phyloP scores from a whole-genome alignment of 2,329 filamentous ascomycete species.

The Phaeosphaeriaceae sp. region DNA sequence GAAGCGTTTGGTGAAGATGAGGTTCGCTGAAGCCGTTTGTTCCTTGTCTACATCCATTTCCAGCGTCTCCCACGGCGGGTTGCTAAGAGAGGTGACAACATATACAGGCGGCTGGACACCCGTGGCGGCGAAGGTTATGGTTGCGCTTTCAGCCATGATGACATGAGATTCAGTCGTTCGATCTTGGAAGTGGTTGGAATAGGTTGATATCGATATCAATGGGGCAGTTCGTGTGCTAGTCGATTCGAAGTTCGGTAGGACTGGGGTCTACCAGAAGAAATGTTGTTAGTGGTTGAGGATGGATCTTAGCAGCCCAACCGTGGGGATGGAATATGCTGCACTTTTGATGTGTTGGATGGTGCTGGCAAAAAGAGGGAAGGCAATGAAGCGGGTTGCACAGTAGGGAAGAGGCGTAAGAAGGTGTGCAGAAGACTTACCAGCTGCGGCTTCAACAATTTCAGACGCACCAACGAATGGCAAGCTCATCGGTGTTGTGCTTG shows the following conservation, averaged over 20 bases:
- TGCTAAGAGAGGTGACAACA: constrained; percentile 72
- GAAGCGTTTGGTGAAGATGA: constrained; percentile 66
- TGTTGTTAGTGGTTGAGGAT: constrained; percentile 38
- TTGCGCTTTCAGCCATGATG: constrained; percentile 49
- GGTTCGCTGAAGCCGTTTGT: constrained; percentile 59
- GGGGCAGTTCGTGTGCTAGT: too few relatives aligned
- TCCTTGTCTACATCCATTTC: constrained; percentile 66
- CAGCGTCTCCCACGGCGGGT: constrained; percentile 69
- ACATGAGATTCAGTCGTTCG: neutral
- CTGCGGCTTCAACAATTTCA: neutral
- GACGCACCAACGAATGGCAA: constrained; percentile 6
- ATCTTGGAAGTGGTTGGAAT: too few relatives aligned
- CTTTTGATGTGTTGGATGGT: constrained; percentile 23
- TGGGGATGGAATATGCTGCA: constrained; percentile 21
- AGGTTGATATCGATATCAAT: too few relatives aligned
- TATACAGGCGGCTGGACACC: constrained; percentile 72
- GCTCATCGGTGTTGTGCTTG: constrained; percentile 9
- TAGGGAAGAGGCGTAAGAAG: constrained; percentile 15
- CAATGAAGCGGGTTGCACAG: constrained; percentile 19
- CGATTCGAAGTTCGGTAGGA: neutral
- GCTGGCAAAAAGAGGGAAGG: constrained; percentile 22
- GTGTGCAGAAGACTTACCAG: constrained; percentile 12
- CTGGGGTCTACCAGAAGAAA: constrained; percentile 26
- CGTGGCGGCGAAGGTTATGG: constrained; percentile 66
- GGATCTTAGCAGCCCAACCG: constrained; percentile 17